Evolutionary conservation across 129 eudicot species (phyloP).

Genomic region (Ambrosia artemisiifolia): DNA sequence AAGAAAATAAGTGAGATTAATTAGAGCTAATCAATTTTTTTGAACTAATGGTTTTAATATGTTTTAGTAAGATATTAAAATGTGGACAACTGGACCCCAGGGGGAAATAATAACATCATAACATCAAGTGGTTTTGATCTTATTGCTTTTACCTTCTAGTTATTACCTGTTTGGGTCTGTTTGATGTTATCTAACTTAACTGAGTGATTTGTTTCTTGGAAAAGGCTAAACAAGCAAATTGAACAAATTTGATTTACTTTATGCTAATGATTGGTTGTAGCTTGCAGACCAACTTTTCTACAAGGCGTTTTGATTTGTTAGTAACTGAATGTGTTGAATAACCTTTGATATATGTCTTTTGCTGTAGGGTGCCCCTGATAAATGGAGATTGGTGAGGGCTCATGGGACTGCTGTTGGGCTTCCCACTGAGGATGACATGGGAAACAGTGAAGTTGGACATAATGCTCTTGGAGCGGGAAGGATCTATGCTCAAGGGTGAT

Average conservation of each 20-base stretch:
- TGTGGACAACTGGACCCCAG: background rate
- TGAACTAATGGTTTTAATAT: background rate
- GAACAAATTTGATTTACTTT: background rate
- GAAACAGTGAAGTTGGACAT: constrained; percentile 95
- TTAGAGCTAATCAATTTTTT: too few relatives aligned
- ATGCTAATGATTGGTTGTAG: background rate
- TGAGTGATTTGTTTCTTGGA: background rate
- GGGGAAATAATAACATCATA: too few relatives aligned
- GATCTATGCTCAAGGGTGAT: constrained; percentile 87
- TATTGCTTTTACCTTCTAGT: background rate
- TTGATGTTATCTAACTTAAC: background rate
- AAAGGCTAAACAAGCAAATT: background rate
- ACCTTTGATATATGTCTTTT: background rate
- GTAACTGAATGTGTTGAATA: constrained; percentile 3
- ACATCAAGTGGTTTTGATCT: background rate
- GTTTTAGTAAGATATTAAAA: background rate
- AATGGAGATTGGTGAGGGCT: constrained; percentile 84
- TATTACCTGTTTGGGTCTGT: background rate
- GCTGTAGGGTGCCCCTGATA: constrained; percentile 75
- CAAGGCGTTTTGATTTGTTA: background rate
- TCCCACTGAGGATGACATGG: constrained; percentile 95
- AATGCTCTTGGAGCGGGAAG: constrained; percentile 96
- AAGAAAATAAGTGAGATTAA: too few relatives aligned
- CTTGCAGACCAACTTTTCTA: background rate
- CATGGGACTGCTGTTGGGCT: constrained; percentile 91